Conservation (phyloP, 2,329 filamentous ascomycete species). For the Hymenoscyphus albidus region DNA sequence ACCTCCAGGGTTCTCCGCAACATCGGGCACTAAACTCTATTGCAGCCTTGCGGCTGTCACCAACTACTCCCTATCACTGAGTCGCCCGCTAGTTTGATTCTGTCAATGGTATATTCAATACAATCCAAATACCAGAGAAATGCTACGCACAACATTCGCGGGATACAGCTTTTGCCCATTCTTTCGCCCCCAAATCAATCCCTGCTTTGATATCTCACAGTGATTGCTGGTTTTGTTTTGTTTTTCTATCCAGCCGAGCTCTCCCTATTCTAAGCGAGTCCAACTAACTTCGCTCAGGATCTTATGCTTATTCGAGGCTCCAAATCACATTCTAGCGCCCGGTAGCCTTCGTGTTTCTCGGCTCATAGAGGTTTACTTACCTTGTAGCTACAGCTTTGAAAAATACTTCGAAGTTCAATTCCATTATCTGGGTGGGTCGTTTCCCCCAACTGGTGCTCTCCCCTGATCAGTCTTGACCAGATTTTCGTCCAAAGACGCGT, state of each 20-base stretch:
- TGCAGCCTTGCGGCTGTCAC: not conserved
- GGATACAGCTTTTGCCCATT: not conserved
- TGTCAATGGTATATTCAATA: not conserved
- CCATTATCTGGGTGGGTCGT: not conserved
- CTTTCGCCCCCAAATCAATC: not conserved
- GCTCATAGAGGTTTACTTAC: not conserved
- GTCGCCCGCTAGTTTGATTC: not conserved
- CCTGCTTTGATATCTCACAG: not conserved
- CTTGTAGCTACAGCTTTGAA: not conserved
- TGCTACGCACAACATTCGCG: not conserved
- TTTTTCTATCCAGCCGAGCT: not conserved
- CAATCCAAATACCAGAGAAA: not conserved
- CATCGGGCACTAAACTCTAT: not conserved
- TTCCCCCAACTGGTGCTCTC: not conserved
- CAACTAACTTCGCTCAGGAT: not conserved
- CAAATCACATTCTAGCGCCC: too few species aligned
- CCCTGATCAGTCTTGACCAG: not conserved
- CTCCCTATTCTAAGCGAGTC: not conserved
- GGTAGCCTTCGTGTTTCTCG: too few species aligned
- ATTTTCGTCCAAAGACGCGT: not conserved
- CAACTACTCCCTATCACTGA: not conserved
- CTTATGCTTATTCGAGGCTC: not conserved
- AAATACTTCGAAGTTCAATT: not conserved
- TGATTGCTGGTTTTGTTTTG: not conserved
- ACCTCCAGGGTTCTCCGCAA: not conserved